A percentile compares a stretch with the other conserved stretches of the same genome.
phyloP scores from a whole-genome alignment of 257 asterid genomes.

The Fraxinus cuspidata region DNA sequence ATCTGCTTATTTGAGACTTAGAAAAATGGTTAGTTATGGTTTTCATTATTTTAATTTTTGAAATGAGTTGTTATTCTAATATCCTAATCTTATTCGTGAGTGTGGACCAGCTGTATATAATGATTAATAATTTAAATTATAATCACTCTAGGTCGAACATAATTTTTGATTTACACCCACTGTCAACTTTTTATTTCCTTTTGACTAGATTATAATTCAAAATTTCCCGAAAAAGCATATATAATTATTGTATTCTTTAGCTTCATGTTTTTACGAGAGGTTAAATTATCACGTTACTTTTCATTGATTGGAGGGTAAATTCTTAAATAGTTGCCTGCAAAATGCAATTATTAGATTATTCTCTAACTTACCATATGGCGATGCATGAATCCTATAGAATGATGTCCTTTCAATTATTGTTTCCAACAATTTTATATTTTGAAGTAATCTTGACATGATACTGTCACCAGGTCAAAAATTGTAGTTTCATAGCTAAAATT shows the following conservation, averaged over 20 bases:
- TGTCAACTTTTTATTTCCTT: no score
- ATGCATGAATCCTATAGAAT: background rate
- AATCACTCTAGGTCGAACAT: no score
- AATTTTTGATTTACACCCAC: no score
- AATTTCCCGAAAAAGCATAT: no score
- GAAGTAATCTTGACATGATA: background rate
- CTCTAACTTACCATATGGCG: background rate
- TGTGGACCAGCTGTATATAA: background rate
- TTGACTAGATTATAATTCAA: no score
- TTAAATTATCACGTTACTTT: no score
- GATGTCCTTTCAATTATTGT: no score
- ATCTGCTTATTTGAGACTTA: conserved; percentile 9
- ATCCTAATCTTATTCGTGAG: background rate
- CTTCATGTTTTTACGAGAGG: background rate
- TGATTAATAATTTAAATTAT: background rate
- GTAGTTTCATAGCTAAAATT: background rate
- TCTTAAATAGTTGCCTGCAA: background rate
- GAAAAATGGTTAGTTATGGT: conserved; percentile 10
- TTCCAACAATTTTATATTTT: no score
- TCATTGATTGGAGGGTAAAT: background rate
- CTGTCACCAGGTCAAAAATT: background rate
- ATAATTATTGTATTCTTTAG: background rate
- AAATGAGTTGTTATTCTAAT: background rate
- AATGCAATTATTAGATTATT: background rate
- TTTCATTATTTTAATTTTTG: background rate